These are phyloP conservation scores for Nakataea oryzae DNA, from an alignment of 2,329 filamentous ascomycete genomes.

Conservation along the genomic window DNA sequence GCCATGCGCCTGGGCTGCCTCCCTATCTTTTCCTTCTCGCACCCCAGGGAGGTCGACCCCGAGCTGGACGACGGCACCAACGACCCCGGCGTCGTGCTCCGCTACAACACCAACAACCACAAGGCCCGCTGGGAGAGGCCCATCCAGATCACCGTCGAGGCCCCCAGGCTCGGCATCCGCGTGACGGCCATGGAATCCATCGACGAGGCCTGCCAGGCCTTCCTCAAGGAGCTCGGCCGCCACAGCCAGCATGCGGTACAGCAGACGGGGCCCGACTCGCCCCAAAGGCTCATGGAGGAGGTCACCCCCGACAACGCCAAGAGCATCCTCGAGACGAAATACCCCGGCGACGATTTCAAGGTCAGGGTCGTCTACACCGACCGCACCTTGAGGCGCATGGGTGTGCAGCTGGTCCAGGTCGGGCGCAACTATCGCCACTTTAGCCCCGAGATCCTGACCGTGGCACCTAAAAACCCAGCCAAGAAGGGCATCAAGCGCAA, in stretches of 20 bases:
- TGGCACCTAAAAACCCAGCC: no score
- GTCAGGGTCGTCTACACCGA: not conserved
- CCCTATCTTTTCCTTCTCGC: no score
- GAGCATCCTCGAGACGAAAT: not conserved
- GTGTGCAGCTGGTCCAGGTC: not conserved
- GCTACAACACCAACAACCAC: not conserved
- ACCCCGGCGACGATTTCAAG: not conserved
- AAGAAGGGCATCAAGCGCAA: no score
- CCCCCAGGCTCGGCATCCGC: not conserved
- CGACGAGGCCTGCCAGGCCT: not conserved
- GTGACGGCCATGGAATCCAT: not conserved
- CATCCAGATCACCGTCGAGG: not conserved
- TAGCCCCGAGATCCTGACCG: not conserved
- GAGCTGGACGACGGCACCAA: no score
- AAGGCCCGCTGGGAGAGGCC: not conserved
- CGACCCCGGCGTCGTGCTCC: not conserved
- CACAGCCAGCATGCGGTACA: no score
- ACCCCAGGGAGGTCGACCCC: not conserved
- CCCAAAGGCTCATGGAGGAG: no score
- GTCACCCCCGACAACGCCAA: not conserved
- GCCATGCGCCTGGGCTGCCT: not conserved
- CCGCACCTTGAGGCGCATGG: not conserved
- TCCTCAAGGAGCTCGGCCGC: not conserved
- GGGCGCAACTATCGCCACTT: not conserved
- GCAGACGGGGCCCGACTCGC: no score